These are phyloP conservation scores for Acaromyces ingoldii DNA, from an alignment of 1,284 basidiomycete genomes.

Conservation along the genomic window DNA sequence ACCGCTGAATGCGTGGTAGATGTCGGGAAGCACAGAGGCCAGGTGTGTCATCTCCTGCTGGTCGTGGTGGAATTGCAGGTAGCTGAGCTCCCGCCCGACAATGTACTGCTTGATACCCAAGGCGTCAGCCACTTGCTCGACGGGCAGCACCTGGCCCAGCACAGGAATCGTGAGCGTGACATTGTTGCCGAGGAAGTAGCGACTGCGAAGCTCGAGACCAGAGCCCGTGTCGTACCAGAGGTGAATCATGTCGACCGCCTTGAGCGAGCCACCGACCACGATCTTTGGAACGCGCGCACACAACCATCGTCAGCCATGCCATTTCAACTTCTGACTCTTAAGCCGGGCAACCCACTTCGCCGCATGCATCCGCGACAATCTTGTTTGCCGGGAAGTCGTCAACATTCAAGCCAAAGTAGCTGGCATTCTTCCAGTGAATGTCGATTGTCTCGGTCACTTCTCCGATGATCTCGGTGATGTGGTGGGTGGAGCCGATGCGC, in stretches of 20 bases:
- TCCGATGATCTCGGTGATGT: conserved; percentile 11
- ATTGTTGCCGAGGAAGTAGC: conserved; percentile 13
- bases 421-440: conserved; percentile 7
- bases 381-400: background rate
- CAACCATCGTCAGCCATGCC: too few species aligned
- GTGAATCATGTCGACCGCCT: conserved; percentile 10
- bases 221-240: conserved; percentile 5
- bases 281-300: too few species aligned
- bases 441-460: conserved; percentile 1
- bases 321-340: too few species aligned
- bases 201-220: conserved; percentile 6
- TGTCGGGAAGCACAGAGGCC: conserved; percentile 8
- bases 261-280: background rate
- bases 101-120: conserved; percentile 6
- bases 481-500: conserved; percentile 5
- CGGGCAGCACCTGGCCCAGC: background rate
- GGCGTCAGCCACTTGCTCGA: conserved; percentile 2
- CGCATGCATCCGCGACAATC: conserved; percentile 5
- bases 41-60: conserved; percentile 13
- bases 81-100: background rate
- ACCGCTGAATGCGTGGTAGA: conserved; percentile 12
- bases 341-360: too few species aligned
- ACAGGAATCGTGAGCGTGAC: conserved; percentile 6
- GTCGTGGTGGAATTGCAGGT: conserved; percentile 9
- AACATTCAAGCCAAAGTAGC: conserved; percentile 4